Conservation (phyloP, 768 basidiomycete genomes). For the Calocybe indica region DNA sequence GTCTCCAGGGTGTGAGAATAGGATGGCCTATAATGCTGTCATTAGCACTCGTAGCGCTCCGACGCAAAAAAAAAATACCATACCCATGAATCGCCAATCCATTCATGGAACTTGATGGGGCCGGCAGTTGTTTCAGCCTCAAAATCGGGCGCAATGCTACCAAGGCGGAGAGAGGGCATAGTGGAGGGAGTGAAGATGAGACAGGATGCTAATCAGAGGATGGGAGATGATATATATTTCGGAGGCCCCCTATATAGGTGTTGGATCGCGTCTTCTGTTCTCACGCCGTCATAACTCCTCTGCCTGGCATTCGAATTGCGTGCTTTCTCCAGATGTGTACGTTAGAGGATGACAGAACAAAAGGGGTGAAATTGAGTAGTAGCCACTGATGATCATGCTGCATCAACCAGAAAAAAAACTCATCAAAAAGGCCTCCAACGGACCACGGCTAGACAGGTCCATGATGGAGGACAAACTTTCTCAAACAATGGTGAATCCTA, state of each 20-base stretch:
- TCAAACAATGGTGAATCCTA: slow-evolving; percentile 26
- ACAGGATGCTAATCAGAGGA: neutral
- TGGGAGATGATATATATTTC: neutral
- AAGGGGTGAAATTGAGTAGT: too few species aligned
- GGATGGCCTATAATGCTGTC: slow-evolving; percentile 48
- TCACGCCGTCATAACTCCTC: slow-evolving; percentile 34
- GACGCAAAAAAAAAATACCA: slow-evolving; percentile 12
- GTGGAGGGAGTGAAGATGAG: slow-evolving; percentile 4
- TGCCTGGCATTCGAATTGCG: slow-evolving; percentile 36
- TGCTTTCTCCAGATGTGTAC: slow-evolving; percentile 17
- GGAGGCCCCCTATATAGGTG: neutral
- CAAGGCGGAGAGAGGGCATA: slow-evolving; percentile 67
- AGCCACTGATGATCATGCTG: too few species aligned
- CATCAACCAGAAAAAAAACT: too few species aligned
- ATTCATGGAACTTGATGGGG: slow-evolving; percentile 88
- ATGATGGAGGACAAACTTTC: neutral
- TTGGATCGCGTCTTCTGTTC: slow-evolving; percentile 55
- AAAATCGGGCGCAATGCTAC: slow-evolving; percentile 87
- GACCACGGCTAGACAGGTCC: neutral
- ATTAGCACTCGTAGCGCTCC: slow-evolving; percentile 3
- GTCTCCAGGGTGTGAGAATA: slow-evolving; percentile 95
- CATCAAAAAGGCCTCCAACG: too few species aligned
- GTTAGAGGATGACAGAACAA: too few species aligned
- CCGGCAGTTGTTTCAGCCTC: slow-evolving; percentile 86
- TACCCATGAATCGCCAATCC: slow-evolving; percentile 87